A percentile compares a stretch with the other conserved stretches of the same genome.
These are phyloP conservation scores for Dictyostelium purpureum DNA, from an alignment of 78 protist species.

Conservation along the genomic window DNA sequence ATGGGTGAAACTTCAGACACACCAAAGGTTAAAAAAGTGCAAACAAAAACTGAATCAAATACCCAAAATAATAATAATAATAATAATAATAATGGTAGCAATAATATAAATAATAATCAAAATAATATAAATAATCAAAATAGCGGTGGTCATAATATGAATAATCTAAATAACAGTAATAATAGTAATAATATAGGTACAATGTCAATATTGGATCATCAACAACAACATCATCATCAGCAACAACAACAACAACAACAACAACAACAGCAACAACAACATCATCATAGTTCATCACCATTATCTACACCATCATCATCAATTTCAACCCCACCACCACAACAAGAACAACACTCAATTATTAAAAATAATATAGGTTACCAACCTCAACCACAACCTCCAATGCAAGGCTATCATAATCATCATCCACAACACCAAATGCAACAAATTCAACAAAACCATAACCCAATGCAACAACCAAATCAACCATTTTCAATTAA, in stretches of 20 bases:
- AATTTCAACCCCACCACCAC: slow-evolving; percentile 8
- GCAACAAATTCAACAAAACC: neutral
- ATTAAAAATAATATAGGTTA: neutral
- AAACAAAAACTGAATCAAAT: neutral
- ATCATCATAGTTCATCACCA: slow-evolving; percentile 4
- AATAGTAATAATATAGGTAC: neutral
- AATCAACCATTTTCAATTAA: slow-evolving; percentile 8
- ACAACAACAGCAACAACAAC: neutral
- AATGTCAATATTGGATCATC: neutral
- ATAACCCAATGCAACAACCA: neutral
- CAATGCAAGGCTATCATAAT: neutral
- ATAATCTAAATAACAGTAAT: neutral
- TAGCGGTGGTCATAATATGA: neutral
- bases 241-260: neutral
- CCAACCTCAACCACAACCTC: neutral
- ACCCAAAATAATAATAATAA: neutral
- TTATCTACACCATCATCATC: slow-evolving; percentile 32
- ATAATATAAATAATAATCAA: neutral
- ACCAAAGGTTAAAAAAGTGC: neutral
- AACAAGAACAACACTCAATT: neutral
- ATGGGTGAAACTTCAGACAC: neutral
- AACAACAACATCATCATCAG: neutral
- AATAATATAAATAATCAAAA: neutral
- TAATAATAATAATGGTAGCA: neutral
- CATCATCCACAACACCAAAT: neutral